Base-by-base conservation (phyloP, 306 rosid species). In the Dryas octopetala region DNA sequence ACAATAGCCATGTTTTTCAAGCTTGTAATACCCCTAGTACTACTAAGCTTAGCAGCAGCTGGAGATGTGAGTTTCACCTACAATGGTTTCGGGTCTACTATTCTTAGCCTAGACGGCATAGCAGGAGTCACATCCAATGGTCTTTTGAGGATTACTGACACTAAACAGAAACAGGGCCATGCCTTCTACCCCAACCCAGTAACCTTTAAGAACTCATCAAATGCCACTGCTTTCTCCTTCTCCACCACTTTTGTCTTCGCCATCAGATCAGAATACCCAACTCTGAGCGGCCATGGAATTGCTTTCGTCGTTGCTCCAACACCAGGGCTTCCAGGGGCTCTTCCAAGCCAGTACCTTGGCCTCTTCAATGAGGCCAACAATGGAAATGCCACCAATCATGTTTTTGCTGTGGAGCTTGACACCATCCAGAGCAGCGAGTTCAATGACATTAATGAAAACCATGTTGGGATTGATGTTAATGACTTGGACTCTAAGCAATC, bases 401-500 rank as follows among this genome's bases (percentile, higher is more conserved):
- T 88, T 17, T 76, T 87, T 4, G 92, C 83, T 1, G 77, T 91
- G 4, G 97, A 91, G 70, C 80, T 91, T 23, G 96, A 91, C 63
- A 86, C 97, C 0, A 61, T 89, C 12, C 59, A 13, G 76, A 88
- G 41, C 81, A 53, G 0, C 0, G 89, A 91, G 69, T 88, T 85
- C 52, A n/a, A 0, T 0, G 97, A 91, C 68, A 89, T 88, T 74
- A 73, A 88, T 47, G 87, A 82, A 19, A 89, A 91, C 73, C 97
- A 91, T 61, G 91, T 88, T 17, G 95, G 93, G 68, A 86, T 91
- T 16, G 86, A 91, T 57, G 61, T 91, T 19, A 88, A 91, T 67
- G 78, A 76, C 6, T 68, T 91, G 66, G 44, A 11, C 2, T 91
- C 93, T 0, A 76, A 2, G 0, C 9, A 0, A 2, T 71, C 93